Base-by-base conservation (phyloP, 108 stramenopile species). In the Cyclostephanos invisitatus region DNA sequence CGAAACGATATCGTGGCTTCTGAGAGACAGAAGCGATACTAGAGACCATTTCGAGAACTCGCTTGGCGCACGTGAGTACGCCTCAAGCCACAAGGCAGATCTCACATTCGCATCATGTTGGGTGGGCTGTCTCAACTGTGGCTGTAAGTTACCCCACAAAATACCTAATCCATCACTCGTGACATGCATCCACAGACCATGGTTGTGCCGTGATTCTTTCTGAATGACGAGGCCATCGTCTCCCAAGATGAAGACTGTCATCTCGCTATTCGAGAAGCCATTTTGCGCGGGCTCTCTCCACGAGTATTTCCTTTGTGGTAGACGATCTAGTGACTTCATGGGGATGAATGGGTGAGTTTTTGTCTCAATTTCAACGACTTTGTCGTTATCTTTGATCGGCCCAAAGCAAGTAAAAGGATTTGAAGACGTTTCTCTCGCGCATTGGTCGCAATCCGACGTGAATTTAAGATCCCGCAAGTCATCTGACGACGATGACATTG, bases 141-240 rank as follows among this genome's bases (percentile, higher is more conserved):
- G 55, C 40, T 56, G 20, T 25, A 62, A 63, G 20, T 62, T 25
- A 12, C 51, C 70, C 61, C 61, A 72, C 48, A 62, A 53, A n/a
- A 72, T 47, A 24, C 35, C 22, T 47, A 56, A 12, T 24, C 72
- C 63, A 55, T 73, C 63, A 46, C 62, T 29, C 17, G 72, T 56
- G 15, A 73, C 60, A 55, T 73, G 63, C 72, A 73, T 64, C 72
- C 72, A 73, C 25, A 48, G 38, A 32, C 72, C 72, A 38, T 2
- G 25, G 29, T 24, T 35, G 55, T 15, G 40, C n/a, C 29, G 3
- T 47, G 14, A 37, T 46, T 46, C 42, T 53, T 47, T n/a, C 28
- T 73, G 72, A 58, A 73, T 64, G 25, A 73, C 63, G 21, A 73
- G 18, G 57, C 72, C 72, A 32, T 73, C 38, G 17, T 55, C 17